phyloP scores from a whole-genome alignment of 2,329 filamentous ascomycete species.

The Fusarium drepaniforme region DNA sequence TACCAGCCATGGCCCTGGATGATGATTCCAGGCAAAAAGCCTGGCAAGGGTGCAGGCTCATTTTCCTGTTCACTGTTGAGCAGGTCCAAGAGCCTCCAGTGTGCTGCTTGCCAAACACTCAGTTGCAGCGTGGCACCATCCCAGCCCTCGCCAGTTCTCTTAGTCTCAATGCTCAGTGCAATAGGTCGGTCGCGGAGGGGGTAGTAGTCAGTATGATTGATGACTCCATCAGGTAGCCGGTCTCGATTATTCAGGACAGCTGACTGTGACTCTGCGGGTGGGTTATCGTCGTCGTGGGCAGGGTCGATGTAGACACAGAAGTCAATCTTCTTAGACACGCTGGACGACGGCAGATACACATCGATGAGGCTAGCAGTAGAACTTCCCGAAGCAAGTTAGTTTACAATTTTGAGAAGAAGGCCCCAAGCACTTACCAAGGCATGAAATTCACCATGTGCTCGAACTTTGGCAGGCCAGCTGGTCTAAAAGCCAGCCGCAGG shows the following conservation, averaged over 20 bases:
- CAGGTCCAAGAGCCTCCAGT: conserved; percentile 18
- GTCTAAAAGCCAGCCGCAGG: background rate
- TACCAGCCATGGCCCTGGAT: background rate
- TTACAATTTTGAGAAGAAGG: background rate
- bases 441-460: background rate
- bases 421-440: background rate
- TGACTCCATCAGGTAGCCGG: background rate
- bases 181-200: conserved; percentile 24
- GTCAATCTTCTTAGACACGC: background rate
- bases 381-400: background rate
- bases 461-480: background rate
- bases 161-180: conserved; percentile 36
- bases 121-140: conserved; percentile 30
- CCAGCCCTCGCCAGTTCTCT: conserved; percentile 26
- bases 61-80: background rate
- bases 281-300: background rate
- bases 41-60: background rate
- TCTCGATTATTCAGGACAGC: background rate
- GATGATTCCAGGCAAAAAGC: background rate
- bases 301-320: background rate
- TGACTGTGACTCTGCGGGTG: background rate
- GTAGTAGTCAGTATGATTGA: conserved; percentile 36
- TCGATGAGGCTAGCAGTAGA: background rate
- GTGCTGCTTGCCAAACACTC: conserved; percentile 37
- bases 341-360: background rate